Evolutionary conservation across 805 yeast genomes (phyloP).

Genomic region (Kodamaea sagamina): DNA sequence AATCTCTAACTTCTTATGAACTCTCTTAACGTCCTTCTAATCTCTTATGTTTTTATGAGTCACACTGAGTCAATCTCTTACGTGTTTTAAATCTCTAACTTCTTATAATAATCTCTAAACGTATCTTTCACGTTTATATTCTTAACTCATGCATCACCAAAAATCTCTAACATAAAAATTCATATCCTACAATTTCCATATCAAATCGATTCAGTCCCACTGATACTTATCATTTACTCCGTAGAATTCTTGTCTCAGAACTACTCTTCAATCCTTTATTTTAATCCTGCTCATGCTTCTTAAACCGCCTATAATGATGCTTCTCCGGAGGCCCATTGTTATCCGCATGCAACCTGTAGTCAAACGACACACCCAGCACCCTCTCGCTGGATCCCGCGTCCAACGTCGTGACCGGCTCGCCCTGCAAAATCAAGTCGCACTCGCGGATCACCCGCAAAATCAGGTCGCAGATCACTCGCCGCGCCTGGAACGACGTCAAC

Average conservation of each 20-base stretch:
- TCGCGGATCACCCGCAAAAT: constrained; percentile 49
- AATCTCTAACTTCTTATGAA: too few species aligned
- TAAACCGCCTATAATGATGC: constrained; percentile 12
- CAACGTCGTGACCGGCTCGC: constrained; percentile 34
- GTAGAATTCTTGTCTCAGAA: neutral
- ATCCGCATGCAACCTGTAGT: constrained; percentile 50
- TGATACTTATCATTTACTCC: neutral
- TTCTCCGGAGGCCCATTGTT: constrained; percentile 12
- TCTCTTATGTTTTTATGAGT: too few species aligned
- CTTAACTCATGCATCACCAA: too few species aligned
- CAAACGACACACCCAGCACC: constrained; percentile 47
- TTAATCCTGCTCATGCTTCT: constrained; percentile 5
- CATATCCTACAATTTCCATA: too few species aligned
- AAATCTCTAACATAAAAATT: too few species aligned
- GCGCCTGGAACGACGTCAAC: constrained; percentile 45
- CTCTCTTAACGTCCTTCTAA: too few species aligned
- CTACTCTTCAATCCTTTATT: neutral
- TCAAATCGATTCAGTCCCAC: too few species aligned
- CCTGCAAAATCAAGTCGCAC: constrained; percentile 45
- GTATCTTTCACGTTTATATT: too few species aligned
- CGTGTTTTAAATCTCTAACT: too few species aligned
- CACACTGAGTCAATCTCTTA: too few species aligned
- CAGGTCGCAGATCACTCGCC: constrained; percentile 49
- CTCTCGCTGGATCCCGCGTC: constrained; percentile 42
- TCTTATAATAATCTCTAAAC: too few species aligned